A percentile compares a stretch with the other conserved stretches of the same genome.
Conservation (phyloP, 345 rosid genomes). For the Lepidium aucheri region DNA sequence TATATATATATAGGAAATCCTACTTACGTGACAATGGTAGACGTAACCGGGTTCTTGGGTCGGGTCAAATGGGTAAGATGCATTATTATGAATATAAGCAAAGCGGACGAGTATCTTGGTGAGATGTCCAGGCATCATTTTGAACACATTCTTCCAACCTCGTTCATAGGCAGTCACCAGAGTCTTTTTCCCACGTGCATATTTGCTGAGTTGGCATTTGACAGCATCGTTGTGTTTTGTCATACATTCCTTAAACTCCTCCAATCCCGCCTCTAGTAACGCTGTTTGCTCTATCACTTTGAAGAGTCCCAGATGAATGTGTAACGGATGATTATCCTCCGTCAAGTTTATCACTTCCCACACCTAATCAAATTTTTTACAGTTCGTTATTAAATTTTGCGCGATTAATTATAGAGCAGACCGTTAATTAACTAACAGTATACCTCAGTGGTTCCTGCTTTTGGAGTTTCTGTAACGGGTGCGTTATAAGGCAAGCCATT, state of each 20-base stretch:
- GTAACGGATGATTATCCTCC: constrained; percentile 83
- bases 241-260: constrained; percentile 70
- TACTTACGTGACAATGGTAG: constrained; percentile 90
- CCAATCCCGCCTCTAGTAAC: constrained; percentile 27
- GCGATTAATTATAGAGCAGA: neutral
- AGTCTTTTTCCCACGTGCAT: constrained; percentile 48
- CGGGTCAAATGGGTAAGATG: constrained; percentile 63
- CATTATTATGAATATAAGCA: constrained; percentile 56
- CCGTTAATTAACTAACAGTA: neutral
- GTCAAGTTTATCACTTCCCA: constrained; percentile 93
- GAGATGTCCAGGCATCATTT: constrained; percentile 61
- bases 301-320: constrained; percentile 75
- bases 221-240: constrained; percentile 46
- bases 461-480: constrained; percentile 63
- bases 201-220: constrained; percentile 41
- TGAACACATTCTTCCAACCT: constrained; percentile 97
- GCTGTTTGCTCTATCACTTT: constrained; percentile 57
- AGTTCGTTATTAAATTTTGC: constrained; percentile 17
- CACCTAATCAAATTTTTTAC: constrained; percentile 28
- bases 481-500: constrained; percentile 61
- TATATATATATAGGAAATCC: neutral
- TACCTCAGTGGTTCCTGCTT: constrained; percentile 62
- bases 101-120: constrained; percentile 60
- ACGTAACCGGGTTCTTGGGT: constrained; percentile 80
- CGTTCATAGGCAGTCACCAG: constrained; percentile 54